Evolutionary conservation across 495 filamentous ascomycete genomes (phyloP).

Genomic region (Penicillium pancosmium): DNA sequence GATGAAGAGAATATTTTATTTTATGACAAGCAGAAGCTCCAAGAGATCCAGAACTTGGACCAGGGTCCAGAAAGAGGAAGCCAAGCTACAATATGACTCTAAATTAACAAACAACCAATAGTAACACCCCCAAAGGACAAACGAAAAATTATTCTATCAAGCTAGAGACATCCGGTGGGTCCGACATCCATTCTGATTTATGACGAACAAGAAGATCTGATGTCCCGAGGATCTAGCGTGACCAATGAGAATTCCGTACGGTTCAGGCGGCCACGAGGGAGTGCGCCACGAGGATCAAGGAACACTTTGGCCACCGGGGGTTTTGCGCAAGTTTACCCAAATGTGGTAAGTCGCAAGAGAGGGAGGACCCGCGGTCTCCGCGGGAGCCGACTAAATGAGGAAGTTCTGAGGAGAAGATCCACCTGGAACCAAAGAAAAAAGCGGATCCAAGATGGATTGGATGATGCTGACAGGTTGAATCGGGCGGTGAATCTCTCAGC

Average conservation of each 20-base stretch:
- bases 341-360: slow-evolving; percentile 27
- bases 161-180: slow-evolving; percentile 13
- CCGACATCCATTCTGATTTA: neutral
- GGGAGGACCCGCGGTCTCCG: slow-evolving; percentile 20
- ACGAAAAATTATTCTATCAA: neutral
- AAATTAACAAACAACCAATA: slow-evolving; percentile 8
- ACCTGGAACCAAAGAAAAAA: slow-evolving; percentile 4
- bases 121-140: neutral
- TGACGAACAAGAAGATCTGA: neutral
- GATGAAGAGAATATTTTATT: slow-evolving; percentile 1
- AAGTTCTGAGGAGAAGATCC: slow-evolving; percentile 29
- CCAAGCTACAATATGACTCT: slow-evolving; percentile 29
- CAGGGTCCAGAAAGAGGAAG: slow-evolving; percentile 26
- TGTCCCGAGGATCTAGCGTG: neutral
- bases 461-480: neutral
- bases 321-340: slow-evolving; percentile 23
- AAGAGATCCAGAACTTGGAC: neutral
- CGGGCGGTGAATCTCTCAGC: neutral
- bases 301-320: neutral
- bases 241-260: neutral
- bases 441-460: neutral
- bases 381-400: slow-evolving; percentile 21
- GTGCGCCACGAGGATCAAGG: slow-evolving; percentile 1
- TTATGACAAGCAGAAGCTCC: slow-evolving; percentile 17
- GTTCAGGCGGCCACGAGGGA: slow-evolving; percentile 8